Evolutionary conservation across 1,139 yeast species (phyloP), one percentile per base, ranked within the genome.

Genomic region (Meyerozyma athensensis): DNA sequence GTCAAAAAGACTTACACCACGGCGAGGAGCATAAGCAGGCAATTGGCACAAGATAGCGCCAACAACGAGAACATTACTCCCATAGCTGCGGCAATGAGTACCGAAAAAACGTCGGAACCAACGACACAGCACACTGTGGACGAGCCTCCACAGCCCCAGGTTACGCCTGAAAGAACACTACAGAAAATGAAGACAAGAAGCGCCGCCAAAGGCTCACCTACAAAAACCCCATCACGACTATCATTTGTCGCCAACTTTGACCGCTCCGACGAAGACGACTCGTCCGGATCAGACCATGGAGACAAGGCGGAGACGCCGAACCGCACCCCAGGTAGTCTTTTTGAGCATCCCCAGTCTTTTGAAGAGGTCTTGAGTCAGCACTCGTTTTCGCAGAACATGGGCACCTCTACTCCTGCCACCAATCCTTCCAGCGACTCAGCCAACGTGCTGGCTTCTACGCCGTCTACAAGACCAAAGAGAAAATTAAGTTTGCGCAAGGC

Each of bases 191-290:
- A 38, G n/a, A 43, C 37, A 20, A 28, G 31, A 19, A 30, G 39
- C 19, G 41, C 36, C 14, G 28, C 46, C 40, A 33, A 26, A 19
- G 35, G 42, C 37, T 41, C 49, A 4, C 56, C 58, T 7, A 40
- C 43, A 8, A 52, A 50, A 34, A 48, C 63, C 1, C 56, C 58
- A 2, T 41, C 58, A 5, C 40, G 52, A 18, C 43, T 46, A 8
- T 56, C 61, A 12, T 54, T 52, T 38, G 50, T 28, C 7, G 34
- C 19, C 14, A 31, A 31, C 13, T 31, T 31, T 19, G 34, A 31
- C 16, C 22, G 16, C 10, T 19, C 34, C 6, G 24, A 19, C 23
- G 34, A 26, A 7, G 13, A 31, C 22, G 16, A 16, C 12, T 28
- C 32, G 4, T 16, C 19, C 4, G 9, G 21, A 5, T 20, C 21